Percentiles rank a stretch among this genome's conserved stretches.
Conservation (phyloP, 345 rosid species). For the Linum tenue region DNA sequence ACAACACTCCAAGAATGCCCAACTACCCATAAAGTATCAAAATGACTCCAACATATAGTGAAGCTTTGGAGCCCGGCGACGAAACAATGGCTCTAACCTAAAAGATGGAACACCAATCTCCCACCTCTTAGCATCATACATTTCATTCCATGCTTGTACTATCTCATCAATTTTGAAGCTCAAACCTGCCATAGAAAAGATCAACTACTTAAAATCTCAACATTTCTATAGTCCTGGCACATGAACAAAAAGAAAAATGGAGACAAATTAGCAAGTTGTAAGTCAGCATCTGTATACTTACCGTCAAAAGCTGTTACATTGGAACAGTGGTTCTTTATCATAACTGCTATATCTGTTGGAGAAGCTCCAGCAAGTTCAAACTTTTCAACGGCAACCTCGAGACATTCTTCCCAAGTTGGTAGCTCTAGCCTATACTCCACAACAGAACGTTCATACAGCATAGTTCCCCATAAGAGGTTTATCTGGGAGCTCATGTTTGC, state of each 20-base stretch:
- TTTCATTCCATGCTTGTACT: slow-evolving; percentile 98
- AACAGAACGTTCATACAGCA: slow-evolving; percentile 88
- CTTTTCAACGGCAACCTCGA: slow-evolving; percentile 95
- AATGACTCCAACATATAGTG: slow-evolving; percentile 69
- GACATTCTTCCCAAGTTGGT: slow-evolving; percentile 97
- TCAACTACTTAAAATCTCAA: slow-evolving; percentile 2
- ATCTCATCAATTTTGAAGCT: slow-evolving; percentile 96
- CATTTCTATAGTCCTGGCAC: background rate
- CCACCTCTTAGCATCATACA: slow-evolving; percentile 98
- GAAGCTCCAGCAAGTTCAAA: slow-evolving; percentile 99
- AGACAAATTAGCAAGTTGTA: slow-evolving; percentile 1
- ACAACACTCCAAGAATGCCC: slow-evolving; percentile 3
- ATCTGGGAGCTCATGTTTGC: slow-evolving; percentile 85
- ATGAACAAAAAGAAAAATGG: background rate
- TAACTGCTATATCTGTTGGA: slow-evolving; percentile 87
- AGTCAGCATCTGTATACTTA: slow-evolving; percentile 19
- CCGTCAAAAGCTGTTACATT: slow-evolving; percentile 80
- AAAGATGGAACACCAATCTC: slow-evolving; percentile 86
- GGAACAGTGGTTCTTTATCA: slow-evolving; percentile 97
- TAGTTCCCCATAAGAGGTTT: slow-evolving; percentile 87
- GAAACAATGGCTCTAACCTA: slow-evolving; percentile 90
- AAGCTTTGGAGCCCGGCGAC: slow-evolving; percentile 72
- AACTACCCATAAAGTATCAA: slow-evolving; percentile 19
- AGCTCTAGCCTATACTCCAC: slow-evolving; percentile 82
- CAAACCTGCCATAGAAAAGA: slow-evolving; percentile 36